Base-by-base conservation (phyloP, 1,139 yeast species). In the Lodderomyces beijingensis region DNA sequence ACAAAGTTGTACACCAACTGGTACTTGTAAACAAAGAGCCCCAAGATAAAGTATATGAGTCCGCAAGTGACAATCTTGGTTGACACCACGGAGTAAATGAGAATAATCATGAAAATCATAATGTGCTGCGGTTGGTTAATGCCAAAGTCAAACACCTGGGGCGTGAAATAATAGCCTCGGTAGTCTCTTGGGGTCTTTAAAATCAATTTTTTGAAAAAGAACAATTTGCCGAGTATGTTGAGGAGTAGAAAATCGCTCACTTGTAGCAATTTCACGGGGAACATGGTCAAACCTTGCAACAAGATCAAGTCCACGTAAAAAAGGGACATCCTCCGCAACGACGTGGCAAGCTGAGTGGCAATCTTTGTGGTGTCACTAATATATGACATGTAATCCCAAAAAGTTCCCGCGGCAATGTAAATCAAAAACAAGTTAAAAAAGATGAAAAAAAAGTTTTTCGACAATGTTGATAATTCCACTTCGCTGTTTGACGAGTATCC, bases 361-460 rank as follows among this genome's bases (percentile, higher is more conserved):
- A 83, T 73, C 45, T 78, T 77, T 3, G 86, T 78, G 0, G 91
- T 81, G 44, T 83, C 91, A 47, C 85, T 77, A 28, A 83, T 64
- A 44, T 79, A 79, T n/a, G 84, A 83, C 74, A 83, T 75, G 45
- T 77, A 79, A 51, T 79, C 80, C 36, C 84, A 76, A 10, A 84
- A 83, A 0, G 93, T 82, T 45, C 93, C 93, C 1, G 88, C 84
- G 50, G 83, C 71, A 4, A 89, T 81, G 57, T 83, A 83, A 14
- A 83, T 88, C 49, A 83, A 64, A 49, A 83, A 83, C 63, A 83
- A 69, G 50, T 82, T 82, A 44, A 83, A 85, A 55, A 83, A 83
- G 21, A 82, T 79, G 55, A 80, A 83, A 46, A 83, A 83, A 54
- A 82, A 83, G 53, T 83, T 83, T 50, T 83, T 83, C 35, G 84